phyloP scores from a whole-genome alignment of 2,329 filamentous ascomycete genomes.

The Calonectria pseudoreteaudii region DNA sequence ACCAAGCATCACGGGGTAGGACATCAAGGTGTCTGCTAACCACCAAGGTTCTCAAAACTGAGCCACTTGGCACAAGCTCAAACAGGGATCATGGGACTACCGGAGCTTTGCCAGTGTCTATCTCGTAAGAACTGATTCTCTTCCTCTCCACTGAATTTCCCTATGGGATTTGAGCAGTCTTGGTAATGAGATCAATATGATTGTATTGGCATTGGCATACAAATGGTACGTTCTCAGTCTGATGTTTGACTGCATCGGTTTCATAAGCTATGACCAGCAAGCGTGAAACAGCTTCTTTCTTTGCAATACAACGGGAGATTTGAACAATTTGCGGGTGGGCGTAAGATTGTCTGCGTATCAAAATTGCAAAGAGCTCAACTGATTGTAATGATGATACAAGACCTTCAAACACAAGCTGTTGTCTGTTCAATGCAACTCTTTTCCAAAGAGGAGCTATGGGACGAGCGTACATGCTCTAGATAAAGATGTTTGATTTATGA shows the following conservation, averaged over 20 bases:
- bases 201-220: neutral
- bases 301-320: neutral
- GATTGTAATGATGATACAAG: neutral
- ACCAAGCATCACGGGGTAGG: neutral
- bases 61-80: neutral
- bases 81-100: neutral
- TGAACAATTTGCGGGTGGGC: neutral
- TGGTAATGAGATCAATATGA: neutral
- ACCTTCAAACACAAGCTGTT: neutral
- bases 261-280: neutral
- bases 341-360: neutral
- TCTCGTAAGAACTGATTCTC: neutral
- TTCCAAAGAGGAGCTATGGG: neutral
- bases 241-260: neutral
- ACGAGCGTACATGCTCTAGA: neutral
- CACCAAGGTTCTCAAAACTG: neutral
- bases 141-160: neutral
- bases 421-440: neutral
- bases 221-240: neutral
- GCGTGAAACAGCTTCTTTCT: neutral
- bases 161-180: neutral
- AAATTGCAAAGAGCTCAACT: neutral
- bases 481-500: neutral
- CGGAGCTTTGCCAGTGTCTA: neutral
- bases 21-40: neutral